A percentile compares a stretch with the other conserved stretches of the same genome.
phyloP scores from a whole-genome alignment of 352 stramenopile species.

The Pythium rhizo-oryzae region DNA sequence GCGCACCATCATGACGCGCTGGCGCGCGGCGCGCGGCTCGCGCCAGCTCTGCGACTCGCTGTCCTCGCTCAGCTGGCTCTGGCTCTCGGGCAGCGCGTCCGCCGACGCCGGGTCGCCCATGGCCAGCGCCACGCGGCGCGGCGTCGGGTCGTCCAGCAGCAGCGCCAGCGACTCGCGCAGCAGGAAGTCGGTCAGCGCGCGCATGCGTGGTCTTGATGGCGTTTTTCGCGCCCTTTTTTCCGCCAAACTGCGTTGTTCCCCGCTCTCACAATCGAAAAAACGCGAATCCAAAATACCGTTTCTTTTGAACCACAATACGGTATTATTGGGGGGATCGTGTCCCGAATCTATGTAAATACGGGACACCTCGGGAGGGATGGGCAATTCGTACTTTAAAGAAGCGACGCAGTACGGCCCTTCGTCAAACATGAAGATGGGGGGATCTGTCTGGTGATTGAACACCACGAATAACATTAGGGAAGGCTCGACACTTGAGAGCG shows the following conservation, averaged over 20 bases:
- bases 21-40: background rate
- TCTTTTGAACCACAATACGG: background rate
- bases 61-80: slow-evolving; percentile 49
- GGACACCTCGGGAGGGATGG: too few species aligned
- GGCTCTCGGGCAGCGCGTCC: slow-evolving; percentile 35
- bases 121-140: slow-evolving; percentile 16
- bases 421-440: background rate
- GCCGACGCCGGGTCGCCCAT: slow-evolving; percentile 33
- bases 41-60: slow-evolving; percentile 48
- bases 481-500: too few species aligned
- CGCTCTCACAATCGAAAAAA: background rate
- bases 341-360: background rate
- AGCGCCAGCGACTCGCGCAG: slow-evolving; percentile 57
- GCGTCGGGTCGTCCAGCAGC: slow-evolving; percentile 38
- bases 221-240: slow-evolving; percentile 2
- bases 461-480: background rate
- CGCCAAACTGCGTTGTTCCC: background rate
- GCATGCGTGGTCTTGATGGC: slow-evolving; percentile 17
- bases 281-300: background rate
- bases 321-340: background rate
- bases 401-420: background rate
- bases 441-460: background rate
- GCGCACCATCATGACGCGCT: slow-evolving; percentile 58
- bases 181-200: slow-evolving; percentile 51
- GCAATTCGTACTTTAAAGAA: background rate